Evolutionary conservation across 2,329 filamentous ascomycete species (phyloP).

Genomic region (Colletotrichum agaves): DNA sequence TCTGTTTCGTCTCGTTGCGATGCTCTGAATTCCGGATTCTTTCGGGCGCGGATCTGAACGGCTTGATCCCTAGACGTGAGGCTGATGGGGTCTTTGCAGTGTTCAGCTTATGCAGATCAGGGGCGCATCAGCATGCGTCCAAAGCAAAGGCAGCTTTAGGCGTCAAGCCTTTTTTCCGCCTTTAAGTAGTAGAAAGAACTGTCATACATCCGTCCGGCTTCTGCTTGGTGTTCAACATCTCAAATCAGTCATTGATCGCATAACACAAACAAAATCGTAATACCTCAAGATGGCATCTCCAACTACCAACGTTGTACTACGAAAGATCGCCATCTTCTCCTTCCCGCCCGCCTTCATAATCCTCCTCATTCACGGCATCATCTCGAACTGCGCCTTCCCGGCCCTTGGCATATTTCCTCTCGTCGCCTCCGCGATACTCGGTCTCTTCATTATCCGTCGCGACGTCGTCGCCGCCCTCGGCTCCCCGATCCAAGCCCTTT

Average conservation of each 20-base stretch:
- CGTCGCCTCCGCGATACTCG: constrained; percentile 34
- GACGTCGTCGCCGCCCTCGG: constrained; percentile 38
- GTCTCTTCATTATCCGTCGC: constrained; percentile 33
- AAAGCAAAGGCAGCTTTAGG: not conserved
- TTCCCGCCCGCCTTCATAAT: constrained; percentile 32
- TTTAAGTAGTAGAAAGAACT: not conserved
- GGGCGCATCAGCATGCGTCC: not conserved
- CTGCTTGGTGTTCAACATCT: not conserved
- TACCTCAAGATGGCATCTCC: not conserved
- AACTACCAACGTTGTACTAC: constrained; percentile 11
- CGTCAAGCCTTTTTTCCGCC: not conserved
- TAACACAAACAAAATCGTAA: not conserved
- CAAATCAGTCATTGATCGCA: not conserved
- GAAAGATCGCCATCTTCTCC: constrained; percentile 41
- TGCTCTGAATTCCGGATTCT: not conserved
- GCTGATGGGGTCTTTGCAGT: not conserved
- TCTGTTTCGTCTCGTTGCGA: not conserved
- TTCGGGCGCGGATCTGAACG: not conserved
- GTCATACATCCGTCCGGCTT: not conserved
- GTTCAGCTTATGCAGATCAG: not conserved
- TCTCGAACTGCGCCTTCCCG: constrained; percentile 30
- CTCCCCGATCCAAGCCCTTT: constrained; percentile 37
- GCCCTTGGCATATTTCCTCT: constrained; percentile 38
- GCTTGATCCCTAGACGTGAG: not conserved
- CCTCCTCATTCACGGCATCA: constrained; percentile 29